These are phyloP conservation scores for Closterium sp. DNA, from an alignment of 139 green algal genomes.

Conservation along the genomic window DNA sequence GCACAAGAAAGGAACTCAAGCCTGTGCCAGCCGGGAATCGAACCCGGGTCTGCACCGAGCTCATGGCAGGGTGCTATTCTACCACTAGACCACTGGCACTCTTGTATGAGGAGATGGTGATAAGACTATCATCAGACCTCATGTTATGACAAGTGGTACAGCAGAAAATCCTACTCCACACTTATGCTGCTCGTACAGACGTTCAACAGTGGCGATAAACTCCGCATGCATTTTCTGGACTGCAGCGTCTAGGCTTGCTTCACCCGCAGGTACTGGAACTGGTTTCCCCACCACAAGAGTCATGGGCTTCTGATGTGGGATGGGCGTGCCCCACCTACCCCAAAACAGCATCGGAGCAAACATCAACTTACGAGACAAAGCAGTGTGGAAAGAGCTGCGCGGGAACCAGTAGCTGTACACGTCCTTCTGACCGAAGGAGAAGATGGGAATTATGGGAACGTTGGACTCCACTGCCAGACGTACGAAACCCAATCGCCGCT, in stretches of 20 bases:
- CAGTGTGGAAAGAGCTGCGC: conserved; percentile 16
- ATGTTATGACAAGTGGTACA: background rate
- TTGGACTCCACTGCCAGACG: conserved; percentile 69
- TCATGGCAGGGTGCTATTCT: background rate
- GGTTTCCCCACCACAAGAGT: conserved; percentile 31
- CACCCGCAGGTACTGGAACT: background rate
- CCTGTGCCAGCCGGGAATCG: background rate
- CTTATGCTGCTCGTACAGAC: background rate
- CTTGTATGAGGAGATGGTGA: too few species aligned
- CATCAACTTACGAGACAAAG: conserved; percentile 10
- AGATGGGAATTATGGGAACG: conserved; percentile 73
- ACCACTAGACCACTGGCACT: background rate
- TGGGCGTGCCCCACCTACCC: conserved; percentile 23
- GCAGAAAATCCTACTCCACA: background rate
- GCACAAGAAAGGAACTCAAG: too few species aligned
- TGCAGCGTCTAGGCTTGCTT: background rate
- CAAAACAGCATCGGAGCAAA: conserved; percentile 47
- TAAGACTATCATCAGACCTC: too few species aligned
- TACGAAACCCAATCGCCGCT: conserved; percentile 72
- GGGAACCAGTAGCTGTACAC: conserved; percentile 59
- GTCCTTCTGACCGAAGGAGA: conserved; percentile 76
- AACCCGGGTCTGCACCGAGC: background rate
- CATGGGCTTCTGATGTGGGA: conserved; percentile 27
- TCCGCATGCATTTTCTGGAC: background rate
- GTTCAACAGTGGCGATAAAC: background rate